These are phyloP conservation scores for Penicillium sp. DNA, from an alignment of 2,329 filamentous ascomycete genomes.

Conservation along the genomic window DNA sequence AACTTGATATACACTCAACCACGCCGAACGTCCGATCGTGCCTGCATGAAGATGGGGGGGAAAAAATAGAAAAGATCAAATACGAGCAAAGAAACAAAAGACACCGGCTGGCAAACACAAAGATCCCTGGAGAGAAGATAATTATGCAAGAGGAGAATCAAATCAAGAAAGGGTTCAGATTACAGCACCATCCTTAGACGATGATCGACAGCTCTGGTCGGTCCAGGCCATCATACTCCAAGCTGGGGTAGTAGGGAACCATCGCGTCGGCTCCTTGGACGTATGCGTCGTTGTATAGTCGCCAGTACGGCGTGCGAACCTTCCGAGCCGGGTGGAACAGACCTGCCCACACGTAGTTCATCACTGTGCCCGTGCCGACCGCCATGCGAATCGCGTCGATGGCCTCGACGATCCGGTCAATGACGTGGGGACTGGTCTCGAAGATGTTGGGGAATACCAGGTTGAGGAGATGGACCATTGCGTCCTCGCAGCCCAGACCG, in stretches of 20 bases:
- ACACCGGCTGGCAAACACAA: slow-evolving; percentile 23
- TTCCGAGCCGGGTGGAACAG: slow-evolving; percentile 96
- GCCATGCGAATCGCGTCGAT: slow-evolving; percentile 95
- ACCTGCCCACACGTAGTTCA: slow-evolving; percentile 98
- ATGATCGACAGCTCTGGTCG: slow-evolving; percentile 80
- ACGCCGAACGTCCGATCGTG: slow-evolving; percentile 26
- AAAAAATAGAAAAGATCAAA: slow-evolving; percentile 10
- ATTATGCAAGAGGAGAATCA: slow-evolving; percentile 23
- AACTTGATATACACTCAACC: slow-evolving; percentile 24
- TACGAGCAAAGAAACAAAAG: slow-evolving; percentile 2
- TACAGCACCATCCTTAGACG: slow-evolving; percentile 53
- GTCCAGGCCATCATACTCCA: slow-evolving; percentile 76
- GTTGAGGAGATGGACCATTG: slow-evolving; percentile 97
- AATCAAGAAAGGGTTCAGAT: slow-evolving; percentile 11
- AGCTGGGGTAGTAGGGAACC: slow-evolving; percentile 90
- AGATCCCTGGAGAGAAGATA: slow-evolving; percentile 16
- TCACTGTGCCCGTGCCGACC: slow-evolving; percentile 83
- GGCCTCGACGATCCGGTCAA: slow-evolving; percentile 94
- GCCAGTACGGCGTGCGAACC: slow-evolving; percentile 92
- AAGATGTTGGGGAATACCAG: slow-evolving; percentile 95
- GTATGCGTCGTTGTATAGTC: slow-evolving; percentile 95
- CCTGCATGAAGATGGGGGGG: slow-evolving; percentile 18
- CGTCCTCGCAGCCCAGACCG: slow-evolving; percentile 93
- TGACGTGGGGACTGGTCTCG: slow-evolving; percentile 96
- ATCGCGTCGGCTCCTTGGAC: slow-evolving; percentile 90